A percentile compares a stretch with the other conserved stretches of the same genome.
phyloP scores from a whole-genome alignment of 331 rosid species.

The Dryas integrifolia region DNA sequence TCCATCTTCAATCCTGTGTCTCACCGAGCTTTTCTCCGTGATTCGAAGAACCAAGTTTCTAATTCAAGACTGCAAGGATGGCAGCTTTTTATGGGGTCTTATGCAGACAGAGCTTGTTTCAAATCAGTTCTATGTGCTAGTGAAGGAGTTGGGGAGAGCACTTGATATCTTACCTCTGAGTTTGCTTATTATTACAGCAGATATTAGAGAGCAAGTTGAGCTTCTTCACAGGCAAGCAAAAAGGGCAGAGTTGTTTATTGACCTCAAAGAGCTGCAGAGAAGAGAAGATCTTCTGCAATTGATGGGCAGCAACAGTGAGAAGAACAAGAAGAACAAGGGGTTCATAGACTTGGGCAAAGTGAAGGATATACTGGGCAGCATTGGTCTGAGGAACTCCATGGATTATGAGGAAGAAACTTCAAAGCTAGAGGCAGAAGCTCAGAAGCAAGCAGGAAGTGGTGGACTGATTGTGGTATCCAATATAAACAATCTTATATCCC shows the following conservation, averaged over 20 bases:
- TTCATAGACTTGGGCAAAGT: slow-evolving; percentile 49
- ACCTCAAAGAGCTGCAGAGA: slow-evolving; percentile 53
- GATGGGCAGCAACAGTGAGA: slow-evolving; percentile 57
- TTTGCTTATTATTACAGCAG: slow-evolving; percentile 61
- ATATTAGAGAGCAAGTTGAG: slow-evolving; percentile 78
- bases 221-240: slow-evolving; percentile 78
- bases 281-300: slow-evolving; percentile 59
- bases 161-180: slow-evolving; percentile 81
- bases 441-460: slow-evolving; percentile 87
- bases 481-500: slow-evolving; percentile 65
- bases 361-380: slow-evolving; percentile 54
- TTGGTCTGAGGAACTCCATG: slow-evolving; percentile 56
- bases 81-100: slow-evolving; percentile 80
- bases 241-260: slow-evolving; percentile 49
- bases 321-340: slow-evolving; percentile 50
- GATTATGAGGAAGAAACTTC: slow-evolving; percentile 70
- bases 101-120: slow-evolving; percentile 57
- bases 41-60: slow-evolving; percentile 58
- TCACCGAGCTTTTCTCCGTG: slow-evolving; percentile 80
- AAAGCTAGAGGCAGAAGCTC: slow-evolving; percentile 74
- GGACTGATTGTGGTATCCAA: slow-evolving; percentile 76
- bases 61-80: slow-evolving; percentile 64
- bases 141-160: slow-evolving; percentile 79
- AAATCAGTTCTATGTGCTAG: slow-evolving; percentile 63
- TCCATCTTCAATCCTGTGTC: slow-evolving; percentile 76